Percentiles rank a stretch among this genome's conserved stretches.
These are phyloP conservation scores for Darksidea phi DNA, from an alignment of 495 filamentous ascomycete species.

Conservation along the genomic window DNA sequence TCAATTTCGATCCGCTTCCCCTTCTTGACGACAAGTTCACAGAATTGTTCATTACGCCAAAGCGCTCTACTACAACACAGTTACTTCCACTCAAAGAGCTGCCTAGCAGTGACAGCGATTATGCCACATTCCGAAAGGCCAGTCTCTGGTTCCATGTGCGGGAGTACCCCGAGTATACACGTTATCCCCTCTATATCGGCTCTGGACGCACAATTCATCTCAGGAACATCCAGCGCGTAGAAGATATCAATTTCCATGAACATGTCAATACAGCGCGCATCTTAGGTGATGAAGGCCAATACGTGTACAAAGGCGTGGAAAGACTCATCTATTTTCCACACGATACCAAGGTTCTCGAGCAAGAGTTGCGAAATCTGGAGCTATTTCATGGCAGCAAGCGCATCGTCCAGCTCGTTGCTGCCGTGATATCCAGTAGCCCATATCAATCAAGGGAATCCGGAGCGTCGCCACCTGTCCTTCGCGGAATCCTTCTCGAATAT, in stretches of 20 bases:
- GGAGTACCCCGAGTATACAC: not conserved
- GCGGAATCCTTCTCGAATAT: conserved; percentile 28
- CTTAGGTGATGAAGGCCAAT: conserved; percentile 10
- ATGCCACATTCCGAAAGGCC: not conserved
- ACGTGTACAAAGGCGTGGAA: conserved; percentile 25
- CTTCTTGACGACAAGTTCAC: not conserved
- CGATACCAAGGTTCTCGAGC: conserved; percentile 20
- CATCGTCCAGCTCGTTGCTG: conserved; percentile 19
- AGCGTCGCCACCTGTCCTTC: conserved; percentile 8
- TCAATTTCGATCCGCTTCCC: not conserved
- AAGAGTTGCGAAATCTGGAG: conserved; percentile 27
- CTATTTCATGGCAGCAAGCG: conserved; percentile 19
- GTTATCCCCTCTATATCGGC: not conserved
- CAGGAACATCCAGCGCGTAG: not conserved
- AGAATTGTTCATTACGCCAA: not conserved
- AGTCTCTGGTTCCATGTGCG: not conserved
- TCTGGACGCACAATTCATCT: not conserved
- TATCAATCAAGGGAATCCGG: conserved; percentile 19
- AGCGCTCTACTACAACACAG: not conserved
- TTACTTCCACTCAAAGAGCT: conserved; percentile 2
- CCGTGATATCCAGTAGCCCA: conserved; percentile 23
- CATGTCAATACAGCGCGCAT: not conserved
- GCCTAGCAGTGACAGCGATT: conserved; percentile 6
- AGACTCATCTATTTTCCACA: conserved; percentile 15
- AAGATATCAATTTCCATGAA: not conserved